Percentiles rank a stretch among this genome's conserved stretches.
These are phyloP conservation scores for Leptosphaerulina australis DNA, from an alignment of 2,329 filamentous ascomycete genomes.

Conservation along the genomic window DNA sequence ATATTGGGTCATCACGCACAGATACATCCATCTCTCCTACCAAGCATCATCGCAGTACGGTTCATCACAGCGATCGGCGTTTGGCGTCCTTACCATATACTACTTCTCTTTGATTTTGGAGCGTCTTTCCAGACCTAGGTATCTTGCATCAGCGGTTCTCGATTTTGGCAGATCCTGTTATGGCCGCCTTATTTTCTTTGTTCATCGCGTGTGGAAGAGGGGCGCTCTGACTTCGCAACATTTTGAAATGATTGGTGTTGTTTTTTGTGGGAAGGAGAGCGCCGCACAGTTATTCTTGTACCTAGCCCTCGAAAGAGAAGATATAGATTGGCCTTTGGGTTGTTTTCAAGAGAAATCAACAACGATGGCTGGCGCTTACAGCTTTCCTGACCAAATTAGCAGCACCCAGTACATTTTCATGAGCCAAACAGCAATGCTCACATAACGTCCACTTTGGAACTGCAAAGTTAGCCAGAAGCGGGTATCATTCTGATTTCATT, in stretches of 20 bases:
- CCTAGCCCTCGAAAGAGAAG: background rate
- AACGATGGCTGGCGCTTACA: too few relatives aligned
- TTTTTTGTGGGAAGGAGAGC: background rate
- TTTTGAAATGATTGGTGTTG: background rate
- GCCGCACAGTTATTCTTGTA: background rate
- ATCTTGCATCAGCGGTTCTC: conserved; percentile 16
- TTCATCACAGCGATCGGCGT: conserved; percentile 41
- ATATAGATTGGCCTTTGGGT: background rate
- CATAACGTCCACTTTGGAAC: too few relatives aligned
- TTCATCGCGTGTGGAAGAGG: conserved; percentile 2
- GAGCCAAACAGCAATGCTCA: too few relatives aligned
- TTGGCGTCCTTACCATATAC: conserved; percentile 20
- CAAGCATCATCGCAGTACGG: conserved; percentile 21
- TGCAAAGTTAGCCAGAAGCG: too few relatives aligned
- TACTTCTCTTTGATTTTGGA: conserved; percentile 3
- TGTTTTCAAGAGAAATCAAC: too few relatives aligned
- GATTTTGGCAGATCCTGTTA: background rate
- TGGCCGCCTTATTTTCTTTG: background rate
- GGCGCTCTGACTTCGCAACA: conserved; percentile 2
- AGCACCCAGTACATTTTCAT: too few relatives aligned
- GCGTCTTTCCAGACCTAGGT: background rate
- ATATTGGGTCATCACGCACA: conserved; percentile 14
- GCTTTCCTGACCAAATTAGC: too few relatives aligned
- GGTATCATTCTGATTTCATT: too few relatives aligned
- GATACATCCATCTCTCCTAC: conserved; percentile 10